Base-by-base conservation (phyloP, 352 stramenopile species). In the Phytophthora pluvialis region DNA sequence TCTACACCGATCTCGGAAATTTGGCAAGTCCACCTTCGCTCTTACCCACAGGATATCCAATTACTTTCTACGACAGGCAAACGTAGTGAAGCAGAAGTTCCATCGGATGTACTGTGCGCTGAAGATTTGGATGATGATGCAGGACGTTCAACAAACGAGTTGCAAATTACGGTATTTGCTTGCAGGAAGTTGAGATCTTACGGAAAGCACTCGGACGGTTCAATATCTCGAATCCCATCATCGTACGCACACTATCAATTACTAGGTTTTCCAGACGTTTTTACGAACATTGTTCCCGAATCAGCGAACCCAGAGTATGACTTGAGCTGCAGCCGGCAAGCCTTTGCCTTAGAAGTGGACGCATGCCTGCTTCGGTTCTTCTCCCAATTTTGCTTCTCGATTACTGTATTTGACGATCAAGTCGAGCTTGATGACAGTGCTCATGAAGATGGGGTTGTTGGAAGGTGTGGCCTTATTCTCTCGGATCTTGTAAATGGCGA, bases 191-290 rank as follows among this genome's bases (percentile, higher is more conserved):
- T 94, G 26, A 67, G 53, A 3, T 85, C 77, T 2, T 82, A 78
- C 31, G 70, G 65, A 7, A 79, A 85, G 51, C 81, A 73, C 16
- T 77, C 77, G 47, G 18, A 50, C 8, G 61, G 45, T 4, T 64
- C n/a, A 1, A 32, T 80, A 40, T 77, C 73, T 32, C 76, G 62
- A 28, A 60, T 76, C 7, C 86, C 81, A 12, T 93, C 80, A 9
- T 74, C 91, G 1, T 98, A 97, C 49, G 89, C 93, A 1, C 90
- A 97, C 61, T 97, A 97, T 58, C 91, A 98, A 63, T 67, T 98
- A 6, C 73, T 98, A 1, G 86, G 85, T 5, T 97, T 95, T 64
- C 90, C 84, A 4, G 92, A 97, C 42, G 71, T 83, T 45, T 97
- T 98, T 60, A 97, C 91, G 3, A 89, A 93, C 46, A 95, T 97